phyloP scores from a whole-genome alignment of 805 yeast genomes.

The Cyberlindnera lachancei region DNA sequence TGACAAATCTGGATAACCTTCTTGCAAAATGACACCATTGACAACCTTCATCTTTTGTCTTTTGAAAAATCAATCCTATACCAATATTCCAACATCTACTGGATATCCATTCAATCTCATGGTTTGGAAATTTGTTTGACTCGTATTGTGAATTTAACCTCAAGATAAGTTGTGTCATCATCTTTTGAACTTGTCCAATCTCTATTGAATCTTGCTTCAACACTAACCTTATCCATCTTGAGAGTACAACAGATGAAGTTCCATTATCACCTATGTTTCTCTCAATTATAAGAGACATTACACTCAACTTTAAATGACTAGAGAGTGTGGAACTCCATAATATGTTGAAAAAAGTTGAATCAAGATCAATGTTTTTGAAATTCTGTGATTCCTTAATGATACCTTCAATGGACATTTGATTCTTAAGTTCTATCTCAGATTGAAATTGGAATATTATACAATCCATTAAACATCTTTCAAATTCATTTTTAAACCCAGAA shows the following conservation, averaged over 20 bases:
- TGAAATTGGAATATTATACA: slow-evolving; percentile 20
- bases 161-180: slow-evolving; percentile 7
- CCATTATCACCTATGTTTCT: slow-evolving; percentile 15
- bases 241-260: slow-evolving; percentile 12
- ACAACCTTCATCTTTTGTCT: slow-evolving; percentile 16
- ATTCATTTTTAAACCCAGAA: slow-evolving; percentile 6
- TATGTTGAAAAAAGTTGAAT: slow-evolving; percentile 18
- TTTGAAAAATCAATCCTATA: slow-evolving; percentile 19
- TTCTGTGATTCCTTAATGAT: slow-evolving; percentile 16
- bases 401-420: slow-evolving; percentile 15
- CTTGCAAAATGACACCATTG: slow-evolving; percentile 25
- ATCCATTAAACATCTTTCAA: slow-evolving; percentile 19
- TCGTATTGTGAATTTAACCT: slow-evolving; percentile 4
- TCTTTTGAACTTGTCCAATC: slow-evolving; percentile 4
- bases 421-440: slow-evolving; percentile 17
- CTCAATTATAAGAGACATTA: slow-evolving; percentile 18
- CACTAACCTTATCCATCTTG: slow-evolving; percentile 25
- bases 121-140: slow-evolving; percentile 8
- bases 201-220: slow-evolving; percentile 12
- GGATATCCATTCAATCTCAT: slow-evolving; percentile 31
- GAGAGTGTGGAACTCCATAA: slow-evolving; percentile 14
- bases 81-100: slow-evolving; percentile 34
- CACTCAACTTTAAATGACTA: slow-evolving; percentile 9
- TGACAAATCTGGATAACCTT: slow-evolving; percentile 22
- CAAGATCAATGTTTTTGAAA: slow-evolving; percentile 15